Evolutionary conservation across 2,329 filamentous ascomycete species (phyloP), one percentile per base, ranked within the genome.

Genomic region (Colletotrichum siamense): DNA sequence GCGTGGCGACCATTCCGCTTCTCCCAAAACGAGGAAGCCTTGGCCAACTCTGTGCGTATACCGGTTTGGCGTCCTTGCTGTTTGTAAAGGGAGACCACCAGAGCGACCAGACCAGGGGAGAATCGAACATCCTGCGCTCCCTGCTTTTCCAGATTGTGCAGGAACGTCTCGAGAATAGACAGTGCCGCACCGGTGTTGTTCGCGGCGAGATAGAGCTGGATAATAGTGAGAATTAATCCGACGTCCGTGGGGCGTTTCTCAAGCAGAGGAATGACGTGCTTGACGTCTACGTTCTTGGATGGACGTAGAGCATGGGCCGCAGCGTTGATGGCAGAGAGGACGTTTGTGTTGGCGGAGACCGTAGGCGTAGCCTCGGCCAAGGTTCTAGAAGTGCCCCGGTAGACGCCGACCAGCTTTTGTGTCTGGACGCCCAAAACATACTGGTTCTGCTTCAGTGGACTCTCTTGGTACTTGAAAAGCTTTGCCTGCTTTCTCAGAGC

Each of bases 21-120:
- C 69, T 92, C 91, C 96, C 97, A 99, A 86, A 98, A 93, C 16
- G 90, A 88, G 13, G 95, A 95, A 22, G 96, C 95, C 83, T 94
- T 95, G 75, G 93, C 91, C 22, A 99, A 88, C 81, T 97, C 95
- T 8, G 88, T 85, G 77, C 94, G 94, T 77, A 95, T 92, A 34
- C 94, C 92, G 28, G 89, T 87, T 79, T 93, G 94, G 44, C 96
- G 94, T 52, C 94, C 93, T 83, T 97, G 94, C 3, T 90, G 87
- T 79, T 92, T 92, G 85, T 98, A 97, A 1, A 99, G 89, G 3
- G 95, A 93, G 12, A 98, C 93, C 5, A 95, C 88, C 3, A 96
- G 88, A 1, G 95, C 95, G 32, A 99, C 91, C 2, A 99, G 88
- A 4, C 96, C 96, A 0, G 97, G 96, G 30, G 95, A 93, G 83